These are phyloP conservation scores for Onygenales sp. DNA, from an alignment of 2,329 filamentous ascomycete species.

Conservation along the genomic window DNA sequence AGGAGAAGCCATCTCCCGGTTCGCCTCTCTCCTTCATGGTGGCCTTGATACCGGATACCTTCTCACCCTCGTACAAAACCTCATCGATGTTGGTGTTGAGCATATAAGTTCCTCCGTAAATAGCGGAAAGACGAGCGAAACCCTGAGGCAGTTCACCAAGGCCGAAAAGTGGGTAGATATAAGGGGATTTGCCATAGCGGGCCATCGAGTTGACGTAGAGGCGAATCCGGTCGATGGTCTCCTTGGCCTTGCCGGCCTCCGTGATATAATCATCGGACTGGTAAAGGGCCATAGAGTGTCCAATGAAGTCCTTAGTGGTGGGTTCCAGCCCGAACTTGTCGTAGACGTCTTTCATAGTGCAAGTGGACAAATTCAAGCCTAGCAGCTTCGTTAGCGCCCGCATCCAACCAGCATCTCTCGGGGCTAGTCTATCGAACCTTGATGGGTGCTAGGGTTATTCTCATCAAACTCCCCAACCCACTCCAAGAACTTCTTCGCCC, in stretches of 20 bases:
- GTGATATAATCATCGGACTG: slow-evolving; percentile 80
- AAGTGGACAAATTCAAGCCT: slow-evolving; percentile 71
- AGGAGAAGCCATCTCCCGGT: slow-evolving; percentile 67
- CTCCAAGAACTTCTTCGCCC: slow-evolving; percentile 93
- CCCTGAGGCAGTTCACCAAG: slow-evolving; percentile 95
- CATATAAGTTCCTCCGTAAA: slow-evolving; percentile 99
- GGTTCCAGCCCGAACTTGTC: slow-evolving; percentile 93
- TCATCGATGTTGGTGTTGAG: slow-evolving; percentile 93
- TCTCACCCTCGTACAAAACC: slow-evolving; percentile 67
- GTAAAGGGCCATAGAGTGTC: slow-evolving; percentile 96
- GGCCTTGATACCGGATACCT: slow-evolving; percentile 92
- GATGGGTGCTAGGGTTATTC: slow-evolving; percentile 77
- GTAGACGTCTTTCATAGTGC: slow-evolving; percentile 96
- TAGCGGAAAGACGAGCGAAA: slow-evolving; percentile 92
- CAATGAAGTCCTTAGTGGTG: slow-evolving; percentile 87
- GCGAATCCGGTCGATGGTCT: slow-evolving; percentile 83
- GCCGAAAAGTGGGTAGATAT: slow-evolving; percentile 98
- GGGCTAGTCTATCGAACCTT: slow-evolving; percentile 51
- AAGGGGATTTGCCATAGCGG: slow-evolving; percentile 94
- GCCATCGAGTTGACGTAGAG: slow-evolving; percentile 97
- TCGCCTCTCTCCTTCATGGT: slow-evolving; percentile 87
- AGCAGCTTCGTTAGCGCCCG: slow-evolving; percentile 13
- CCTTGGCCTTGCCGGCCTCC: slow-evolving; percentile 61
- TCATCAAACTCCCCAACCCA: slow-evolving; percentile 83
- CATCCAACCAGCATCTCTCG: background rate